Base-by-base conservation (phyloP, 2,329 filamentous ascomycete genomes). In the Fusarium stilboides region DNA sequence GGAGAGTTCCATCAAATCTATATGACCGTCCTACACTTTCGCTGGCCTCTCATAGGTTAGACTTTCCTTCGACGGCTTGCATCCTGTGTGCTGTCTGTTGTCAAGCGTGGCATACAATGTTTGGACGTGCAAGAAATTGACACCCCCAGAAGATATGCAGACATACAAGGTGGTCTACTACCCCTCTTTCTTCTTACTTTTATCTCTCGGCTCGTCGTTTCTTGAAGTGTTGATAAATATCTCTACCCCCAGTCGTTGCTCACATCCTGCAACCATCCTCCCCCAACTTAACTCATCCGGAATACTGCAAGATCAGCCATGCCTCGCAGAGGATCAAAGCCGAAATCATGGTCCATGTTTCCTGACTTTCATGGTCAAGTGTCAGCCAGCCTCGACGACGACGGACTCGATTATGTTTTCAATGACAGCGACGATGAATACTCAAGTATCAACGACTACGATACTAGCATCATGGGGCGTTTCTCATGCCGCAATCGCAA, bases 391-490 rank as follows among this genome's bases (percentile, higher is more conserved):
- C 66, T 77, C 1, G 31, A 62, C 1, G 44, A 68, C 8, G 53
- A 69, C 3, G 14, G 44, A 4, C 65, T 76, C 5, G 4, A 47
- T 6, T 70, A 75, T 28, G 36, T 26, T 0, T 80, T 80, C 62
- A 65, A 77, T 33, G 5, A 65, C 2, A 37, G 42, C 0, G 72
- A 74, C 15, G 62, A 70, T 28, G 56, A 72, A 0, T 8, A 52
- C 5, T n/a, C 26, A 3, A 58, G n/a, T 19, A 59, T 61, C 6
- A 45, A 76, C 9, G 10, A 55, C 8, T 72, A 77, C 46, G 70
- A 74, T 12, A 78, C 76, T 22, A 58, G 72, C 36, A 62, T 80
- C 19, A 79, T 77, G 75, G 79, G 79, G 1, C 47, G 43, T 3
- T 81, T 82, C 57, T 9, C 6, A 10, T 81, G 80, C 66, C 31